phyloP scores from a whole-genome alignment of 1,284 basidiomycete genomes.

The Anthracocystis setariae region DNA sequence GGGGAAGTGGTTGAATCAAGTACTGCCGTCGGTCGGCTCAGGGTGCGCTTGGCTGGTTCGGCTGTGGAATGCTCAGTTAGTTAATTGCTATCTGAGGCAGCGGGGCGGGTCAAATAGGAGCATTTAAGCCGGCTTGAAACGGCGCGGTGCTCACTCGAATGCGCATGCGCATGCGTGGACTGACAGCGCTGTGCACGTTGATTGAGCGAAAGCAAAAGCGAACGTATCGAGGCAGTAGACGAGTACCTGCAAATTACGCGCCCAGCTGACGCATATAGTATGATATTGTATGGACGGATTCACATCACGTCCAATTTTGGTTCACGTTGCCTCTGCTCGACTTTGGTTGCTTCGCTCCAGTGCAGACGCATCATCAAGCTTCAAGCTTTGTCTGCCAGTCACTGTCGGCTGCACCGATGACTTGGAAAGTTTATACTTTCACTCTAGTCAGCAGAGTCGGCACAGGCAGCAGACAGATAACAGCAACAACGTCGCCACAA shows the following conservation, averaged over 20 bases:
- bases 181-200: constrained; percentile 10
- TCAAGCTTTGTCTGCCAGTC: neutral
- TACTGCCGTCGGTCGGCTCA: constrained; percentile 1
- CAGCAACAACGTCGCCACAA: no score
- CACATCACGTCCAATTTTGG: neutral
- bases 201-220: neutral
- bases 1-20: constrained; percentile 1
- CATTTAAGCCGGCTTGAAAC: neutral
- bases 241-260: constrained; percentile 3
- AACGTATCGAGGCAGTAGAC: neutral
- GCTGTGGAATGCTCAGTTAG: neutral
- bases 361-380: neutral
- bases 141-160: neutral
- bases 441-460: no score
- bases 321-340: constrained; percentile 11
- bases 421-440: no score
- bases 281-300: neutral
- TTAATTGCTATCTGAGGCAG: constrained; percentile 13
- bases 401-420: no score
- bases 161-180: neutral
- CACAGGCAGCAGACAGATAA: no score
- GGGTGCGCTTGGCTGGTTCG: no score
- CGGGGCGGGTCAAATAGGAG: constrained; percentile 5
- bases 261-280: neutral
- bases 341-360: constrained; percentile 2